Evolutionary conservation across 2,329 filamentous ascomycete species (phyloP).

Genomic region (Thielaviopsis euricoi): DNA sequence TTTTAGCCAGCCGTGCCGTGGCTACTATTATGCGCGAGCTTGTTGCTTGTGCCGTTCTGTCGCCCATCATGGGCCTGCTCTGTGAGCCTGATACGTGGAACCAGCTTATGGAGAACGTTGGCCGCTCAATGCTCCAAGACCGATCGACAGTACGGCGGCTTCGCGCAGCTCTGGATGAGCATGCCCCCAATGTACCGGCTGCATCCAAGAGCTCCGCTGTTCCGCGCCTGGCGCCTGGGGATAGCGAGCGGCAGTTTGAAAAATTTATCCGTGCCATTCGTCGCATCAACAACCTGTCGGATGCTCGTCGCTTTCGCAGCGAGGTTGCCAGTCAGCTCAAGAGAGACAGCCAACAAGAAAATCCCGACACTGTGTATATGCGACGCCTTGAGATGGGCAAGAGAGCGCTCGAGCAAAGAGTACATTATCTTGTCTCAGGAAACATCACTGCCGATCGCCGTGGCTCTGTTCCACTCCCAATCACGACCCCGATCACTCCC

Average conservation of each 20-base stretch:
- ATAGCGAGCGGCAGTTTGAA: constrained; percentile 86
- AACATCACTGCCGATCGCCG: constrained; percentile 39
- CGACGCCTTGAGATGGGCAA: constrained; percentile 86
- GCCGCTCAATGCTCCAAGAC: constrained; percentile 78
- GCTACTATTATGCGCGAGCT: constrained; percentile 73
- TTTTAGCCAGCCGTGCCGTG: constrained; percentile 67
- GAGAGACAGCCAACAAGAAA: constrained; percentile 60
- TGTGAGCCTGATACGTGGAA: constrained; percentile 96
- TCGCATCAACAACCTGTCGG: constrained; percentile 78
- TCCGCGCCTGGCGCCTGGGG: constrained; percentile 62
- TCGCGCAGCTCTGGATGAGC: constrained; percentile 80
- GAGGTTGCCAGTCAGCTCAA: constrained; percentile 87
- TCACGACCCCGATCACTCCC: constrained; percentile 16
- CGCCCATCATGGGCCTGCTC: constrained; percentile 62
- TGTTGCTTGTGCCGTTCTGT: constrained; percentile 78
- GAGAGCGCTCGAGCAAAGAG: constrained; percentile 73
- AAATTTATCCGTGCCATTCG: constrained; percentile 81
- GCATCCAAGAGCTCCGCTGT: constrained; percentile 49
- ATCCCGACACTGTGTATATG: constrained; percentile 71
- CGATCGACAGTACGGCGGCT: constrained; percentile 87
- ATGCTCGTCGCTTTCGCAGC: constrained; percentile 80
- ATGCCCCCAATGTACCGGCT: constrained; percentile 67
- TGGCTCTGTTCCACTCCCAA: neutral
- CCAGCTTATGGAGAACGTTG: constrained; percentile 80
- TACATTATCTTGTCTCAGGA: constrained; percentile 45